Evolutionary conservation across 2,329 filamentous ascomycete species (phyloP), one percentile per base, ranked within the genome.

Genomic region (Didymella lethalis): DNA sequence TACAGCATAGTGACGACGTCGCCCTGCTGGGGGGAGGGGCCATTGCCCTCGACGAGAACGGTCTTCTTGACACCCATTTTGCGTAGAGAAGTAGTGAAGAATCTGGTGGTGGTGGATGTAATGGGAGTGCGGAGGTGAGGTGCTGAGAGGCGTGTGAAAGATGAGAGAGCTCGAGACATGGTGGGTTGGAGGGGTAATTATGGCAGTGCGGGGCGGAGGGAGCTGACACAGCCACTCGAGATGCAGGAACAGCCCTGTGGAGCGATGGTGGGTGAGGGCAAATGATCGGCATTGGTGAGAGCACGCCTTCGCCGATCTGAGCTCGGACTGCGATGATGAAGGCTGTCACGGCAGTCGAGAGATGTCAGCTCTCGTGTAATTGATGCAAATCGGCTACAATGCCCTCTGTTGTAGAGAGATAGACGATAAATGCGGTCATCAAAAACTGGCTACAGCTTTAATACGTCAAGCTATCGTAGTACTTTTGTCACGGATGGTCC

Each of bases 1-100:
- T 73, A 73, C 48, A 70, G 64, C 70, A 73, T 73, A 34, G 70
- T 73, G 49, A 73, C 70, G 4, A 26, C 57, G 64, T 73, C 70
- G 55, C 70, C 70, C 58, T 71, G 64, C 48, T 67, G 28, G 2
- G 70, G 70, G 54, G 66, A 68, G 8, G 70, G 64, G 64, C 70
- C 70, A 62, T 62, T 65, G 62, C 70, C 70, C 64, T 72, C 66
- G 50, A 61, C 50, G 53, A 73, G 62, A 50, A 67, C 53, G 36
- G 69, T 73, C 64, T 73, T 73, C 46, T 63, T 49, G 54, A 73
- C 70, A 58, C 68, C 70, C 70, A 73, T 73, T 54, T 46, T 67
- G 59, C 59, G 55, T 55, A 63, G n/a, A 40, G 36, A 23, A 32
- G 47, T 44, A 29, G 48, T 14, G 26, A 60, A 55, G 23, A 44